Percentiles rank a stretch among this genome's conserved stretches.
Evolutionary conservation across 345 rosid species (phyloP).

Genomic region (Lumnitzera racemosa): DNA sequence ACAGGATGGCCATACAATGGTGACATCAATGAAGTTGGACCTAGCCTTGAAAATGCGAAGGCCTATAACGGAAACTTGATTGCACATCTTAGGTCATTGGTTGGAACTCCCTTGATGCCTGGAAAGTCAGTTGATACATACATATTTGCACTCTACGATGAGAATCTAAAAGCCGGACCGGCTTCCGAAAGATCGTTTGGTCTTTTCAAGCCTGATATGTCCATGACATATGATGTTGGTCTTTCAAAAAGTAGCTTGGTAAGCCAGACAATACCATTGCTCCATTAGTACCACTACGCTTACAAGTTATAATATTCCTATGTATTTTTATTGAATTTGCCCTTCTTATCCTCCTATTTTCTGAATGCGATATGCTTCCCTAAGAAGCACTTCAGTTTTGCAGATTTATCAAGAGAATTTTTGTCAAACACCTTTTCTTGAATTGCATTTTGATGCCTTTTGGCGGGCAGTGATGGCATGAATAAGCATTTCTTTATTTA

Average conservation of each 20-base stretch:
- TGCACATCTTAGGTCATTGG: slow-evolving; percentile 65
- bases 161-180: slow-evolving; percentile 75
- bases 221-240: slow-evolving; percentile 61
- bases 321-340: not conserved
- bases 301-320: not conserved
- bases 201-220: slow-evolving; percentile 65
- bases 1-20: slow-evolving; percentile 92
- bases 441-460: no score
- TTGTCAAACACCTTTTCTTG: no score
- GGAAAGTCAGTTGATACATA: slow-evolving; percentile 88
- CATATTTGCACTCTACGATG: slow-evolving; percentile 85
- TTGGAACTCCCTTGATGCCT: slow-evolving; percentile 92
- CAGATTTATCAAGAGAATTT: no score
- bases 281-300: not conserved
- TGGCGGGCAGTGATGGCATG: no score
- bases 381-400: no score
- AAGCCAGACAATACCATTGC: slow-evolving; percentile 1
- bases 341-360: no score
- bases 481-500: no score
- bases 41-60: slow-evolving; percentile 77
- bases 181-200: slow-evolving; percentile 78
- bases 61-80: slow-evolving; percentile 87
- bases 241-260: slow-evolving; percentile 71
- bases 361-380: no score
- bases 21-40: slow-evolving; percentile 67